Conservation (phyloP, 768 basidiomycete species). For the Termitomyces sp. region DNA sequence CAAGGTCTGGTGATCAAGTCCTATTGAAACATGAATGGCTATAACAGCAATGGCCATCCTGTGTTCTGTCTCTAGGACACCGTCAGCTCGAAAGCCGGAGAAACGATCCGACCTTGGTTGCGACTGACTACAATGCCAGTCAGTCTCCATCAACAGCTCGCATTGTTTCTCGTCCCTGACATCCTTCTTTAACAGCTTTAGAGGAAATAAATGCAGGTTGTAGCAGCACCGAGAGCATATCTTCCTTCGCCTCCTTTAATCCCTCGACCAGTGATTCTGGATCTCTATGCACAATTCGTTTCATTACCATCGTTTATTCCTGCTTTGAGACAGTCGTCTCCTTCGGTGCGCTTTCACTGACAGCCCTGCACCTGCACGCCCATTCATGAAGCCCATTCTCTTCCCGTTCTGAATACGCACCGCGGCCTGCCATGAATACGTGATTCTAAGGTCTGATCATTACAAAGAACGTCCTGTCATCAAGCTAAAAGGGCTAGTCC, state of each 20-base stretch:
- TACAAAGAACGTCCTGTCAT: constrained; percentile 12
- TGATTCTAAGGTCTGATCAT: constrained; percentile 16
- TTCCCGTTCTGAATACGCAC: constrained; percentile 13
- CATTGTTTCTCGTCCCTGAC: constrained; percentile 2
- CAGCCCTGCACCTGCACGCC: too few relatives aligned
- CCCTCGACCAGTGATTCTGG: constrained; percentile 8
- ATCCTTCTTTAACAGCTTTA: constrained; percentile 8
- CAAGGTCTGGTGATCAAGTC: constrained; percentile 9
- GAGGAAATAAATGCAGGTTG: constrained; percentile 11
- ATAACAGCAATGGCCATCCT: constrained; percentile 5
- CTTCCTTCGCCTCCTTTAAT: constrained; percentile 1
- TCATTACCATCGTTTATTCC: constrained; percentile 9
- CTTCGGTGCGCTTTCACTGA: constrained; percentile 12
- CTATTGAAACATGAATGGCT: neutral
- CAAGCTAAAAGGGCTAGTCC: constrained; percentile 5
- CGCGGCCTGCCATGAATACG: constrained; percentile 15
- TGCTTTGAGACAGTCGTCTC: constrained; percentile 12
- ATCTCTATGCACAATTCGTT: constrained; percentile 12
- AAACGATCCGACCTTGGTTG: constrained; percentile 6
- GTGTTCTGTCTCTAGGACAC: neutral
- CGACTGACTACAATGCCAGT: constrained; percentile 13
- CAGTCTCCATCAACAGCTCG: constrained; percentile 3
- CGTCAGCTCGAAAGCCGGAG: constrained; percentile 15
- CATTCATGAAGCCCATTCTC: constrained; percentile 6
- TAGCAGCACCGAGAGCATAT: too few relatives aligned